Percentiles rank a stretch among this genome's conserved stretches.
Evolutionary conservation across 306 rosid genomes (phyloP).

Genomic region (Hylodesmum podocarpum): DNA sequence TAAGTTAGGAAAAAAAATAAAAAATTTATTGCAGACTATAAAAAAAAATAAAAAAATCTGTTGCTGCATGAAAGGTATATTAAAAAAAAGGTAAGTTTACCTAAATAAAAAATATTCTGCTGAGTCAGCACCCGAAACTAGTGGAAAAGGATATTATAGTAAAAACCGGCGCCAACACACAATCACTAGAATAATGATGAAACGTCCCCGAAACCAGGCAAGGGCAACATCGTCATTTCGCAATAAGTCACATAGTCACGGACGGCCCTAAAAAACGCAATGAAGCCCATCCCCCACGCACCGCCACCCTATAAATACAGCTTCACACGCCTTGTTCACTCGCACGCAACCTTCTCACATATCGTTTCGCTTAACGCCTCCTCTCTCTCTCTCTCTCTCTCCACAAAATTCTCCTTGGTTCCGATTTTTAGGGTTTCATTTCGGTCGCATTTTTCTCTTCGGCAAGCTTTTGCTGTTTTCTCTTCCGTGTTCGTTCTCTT

Average conservation of each 20-base stretch:
- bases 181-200: slow-evolving; percentile 31
- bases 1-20: too few relatives aligned
- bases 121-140: background rate
- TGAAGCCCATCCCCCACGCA: slow-evolving; percentile 15
- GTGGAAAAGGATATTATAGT: slow-evolving; percentile 13
- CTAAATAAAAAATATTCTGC: too few relatives aligned
- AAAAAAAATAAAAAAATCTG: too few relatives aligned
- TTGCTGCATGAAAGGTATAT: too few relatives aligned
- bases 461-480: background rate
- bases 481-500: background rate
- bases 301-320: slow-evolving; percentile 30
- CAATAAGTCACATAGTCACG: background rate
- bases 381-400: background rate
- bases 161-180: slow-evolving; percentile 5
- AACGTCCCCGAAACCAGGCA: slow-evolving; percentile 13
- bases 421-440: background rate
- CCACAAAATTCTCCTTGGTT: background rate
- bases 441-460: too few relatives aligned
- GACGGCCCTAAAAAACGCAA: slow-evolving; percentile 8
- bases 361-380: background rate
- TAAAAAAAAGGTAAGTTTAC: too few relatives aligned
- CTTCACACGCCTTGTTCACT: background rate
- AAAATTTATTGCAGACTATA: too few relatives aligned
- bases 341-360: background rate
- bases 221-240: slow-evolving; percentile 38